Percentiles rank a stretch among this genome's conserved stretches.
Conservation (phyloP, 345 rosid species). For the Pistacia atlantica region DNA sequence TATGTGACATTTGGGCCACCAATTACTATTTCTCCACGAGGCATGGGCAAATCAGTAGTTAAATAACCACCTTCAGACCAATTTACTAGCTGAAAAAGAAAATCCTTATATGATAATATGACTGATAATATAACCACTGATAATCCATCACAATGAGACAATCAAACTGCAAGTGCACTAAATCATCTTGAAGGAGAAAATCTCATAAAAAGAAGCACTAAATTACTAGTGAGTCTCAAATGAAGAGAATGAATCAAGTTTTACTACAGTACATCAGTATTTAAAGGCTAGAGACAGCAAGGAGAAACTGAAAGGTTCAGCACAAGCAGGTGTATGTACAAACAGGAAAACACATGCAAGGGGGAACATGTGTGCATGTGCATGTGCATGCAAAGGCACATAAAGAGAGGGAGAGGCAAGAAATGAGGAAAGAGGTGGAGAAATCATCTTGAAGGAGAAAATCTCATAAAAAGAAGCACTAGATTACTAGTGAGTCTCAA, state of each 20-base stretch:
- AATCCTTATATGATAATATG: constrained; percentile 7
- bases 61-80: constrained; percentile 97
- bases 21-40: constrained; percentile 95
- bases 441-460: background rate
- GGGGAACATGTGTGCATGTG: background rate
- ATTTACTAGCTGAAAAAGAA: constrained; percentile 73
- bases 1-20: constrained; percentile 93
- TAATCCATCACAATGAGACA: background rate
- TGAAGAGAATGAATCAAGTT: background rate
- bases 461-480: background rate
- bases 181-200: background rate
- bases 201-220: background rate
- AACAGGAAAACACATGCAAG: background rate
- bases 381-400: background rate
- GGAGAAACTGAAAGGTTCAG: constrained; percentile 18
- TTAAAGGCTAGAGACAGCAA: background rate
- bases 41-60: constrained; percentile 73
- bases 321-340: background rate
- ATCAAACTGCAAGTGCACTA: background rate
- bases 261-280: background rate
- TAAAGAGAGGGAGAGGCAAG: background rate
- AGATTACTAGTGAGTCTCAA: background rate
- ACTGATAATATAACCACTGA: background rate
- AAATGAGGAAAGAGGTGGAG: background rate
- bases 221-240: background rate